Conservation (phyloP, 1,284 basidiomycete species). For the Cerrena zonata region DNA sequence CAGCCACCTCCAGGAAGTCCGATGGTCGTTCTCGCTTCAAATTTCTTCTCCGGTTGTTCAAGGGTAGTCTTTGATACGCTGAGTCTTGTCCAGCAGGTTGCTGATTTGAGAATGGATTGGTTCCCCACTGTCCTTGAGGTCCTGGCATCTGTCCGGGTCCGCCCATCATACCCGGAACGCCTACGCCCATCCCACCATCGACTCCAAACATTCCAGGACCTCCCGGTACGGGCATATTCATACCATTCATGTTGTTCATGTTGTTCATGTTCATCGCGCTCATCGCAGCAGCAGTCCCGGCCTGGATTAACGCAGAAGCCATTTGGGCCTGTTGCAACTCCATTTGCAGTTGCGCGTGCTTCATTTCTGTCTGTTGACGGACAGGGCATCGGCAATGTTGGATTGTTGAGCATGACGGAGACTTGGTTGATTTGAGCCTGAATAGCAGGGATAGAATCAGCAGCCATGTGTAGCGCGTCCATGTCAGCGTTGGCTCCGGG, state of each 20-base stretch:
- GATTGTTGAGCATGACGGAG: conserved; percentile 70
- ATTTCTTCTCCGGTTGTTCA: conserved; percentile 70
- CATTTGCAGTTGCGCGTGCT: conserved; percentile 70
- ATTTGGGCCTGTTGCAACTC: conserved; percentile 72
- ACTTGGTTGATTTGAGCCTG: conserved; percentile 75
- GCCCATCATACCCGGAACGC: conserved; percentile 6
- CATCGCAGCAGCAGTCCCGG: conserved; percentile 38
- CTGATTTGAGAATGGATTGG: conserved; percentile 53
- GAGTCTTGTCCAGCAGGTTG: conserved; percentile 65
- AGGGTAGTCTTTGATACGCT: conserved; percentile 74
- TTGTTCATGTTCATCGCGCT: conserved; percentile 27
- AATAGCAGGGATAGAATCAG: conserved; percentile 67
- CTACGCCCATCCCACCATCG: conserved; percentile 1
- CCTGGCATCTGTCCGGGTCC: conserved; percentile 19
- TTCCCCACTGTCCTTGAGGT: conserved; percentile 38
- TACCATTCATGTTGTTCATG: conserved; percentile 11
- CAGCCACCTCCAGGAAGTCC: conserved; percentile 72
- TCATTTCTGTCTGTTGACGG: conserved; percentile 72
- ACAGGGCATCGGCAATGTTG: conserved; percentile 61
- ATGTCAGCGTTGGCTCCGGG: conserved; percentile 49
- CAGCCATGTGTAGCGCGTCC: conserved; percentile 66
- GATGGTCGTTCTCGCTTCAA: conserved; percentile 77
- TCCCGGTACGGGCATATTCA: neutral
- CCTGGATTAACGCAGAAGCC: conserved; percentile 52
- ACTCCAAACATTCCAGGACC: conserved; percentile 1